Evolutionary conservation across 345 rosid species (phyloP).

Genomic region (Populus ilicifolia): DNA sequence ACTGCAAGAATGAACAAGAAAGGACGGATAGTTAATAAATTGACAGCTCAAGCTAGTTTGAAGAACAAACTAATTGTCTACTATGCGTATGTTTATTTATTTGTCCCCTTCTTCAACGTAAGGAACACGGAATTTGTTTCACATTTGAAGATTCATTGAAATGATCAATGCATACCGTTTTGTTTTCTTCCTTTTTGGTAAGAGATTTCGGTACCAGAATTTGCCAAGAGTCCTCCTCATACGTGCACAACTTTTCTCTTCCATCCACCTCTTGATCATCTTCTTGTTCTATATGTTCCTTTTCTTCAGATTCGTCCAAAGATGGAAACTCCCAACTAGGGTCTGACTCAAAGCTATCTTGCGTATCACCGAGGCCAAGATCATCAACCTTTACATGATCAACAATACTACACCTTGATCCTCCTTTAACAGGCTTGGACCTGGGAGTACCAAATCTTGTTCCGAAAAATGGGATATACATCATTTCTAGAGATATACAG

Average conservation of each 20-base stretch:
- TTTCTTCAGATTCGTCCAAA: slow-evolving; percentile 1
- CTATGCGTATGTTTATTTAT: not conserved
- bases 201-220: not conserved
- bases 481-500: not conserved
- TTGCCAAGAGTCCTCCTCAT: slow-evolving; percentile 1
- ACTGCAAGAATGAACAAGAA: slow-evolving; percentile 5
- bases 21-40: not conserved
- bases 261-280: not conserved
- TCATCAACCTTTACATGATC: not conserved
- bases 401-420: no score
- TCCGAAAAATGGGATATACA: not conserved
- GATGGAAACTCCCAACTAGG: not conserved
- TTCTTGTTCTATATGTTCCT: not conserved
- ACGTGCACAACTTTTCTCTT: not conserved
- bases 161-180: not conserved
- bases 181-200: not conserved
- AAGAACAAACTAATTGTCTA: not conserved
- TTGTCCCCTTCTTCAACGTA: not conserved
- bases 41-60: not conserved
- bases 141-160: not conserved
- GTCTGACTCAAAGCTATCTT: not conserved
- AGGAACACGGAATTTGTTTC: not conserved
- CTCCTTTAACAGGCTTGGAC: not conserved
- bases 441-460: not conserved
- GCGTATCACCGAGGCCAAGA: not conserved